phyloP scores from a whole-genome alignment of 177 flowering plant species.

The Vitis hybrid region DNA sequence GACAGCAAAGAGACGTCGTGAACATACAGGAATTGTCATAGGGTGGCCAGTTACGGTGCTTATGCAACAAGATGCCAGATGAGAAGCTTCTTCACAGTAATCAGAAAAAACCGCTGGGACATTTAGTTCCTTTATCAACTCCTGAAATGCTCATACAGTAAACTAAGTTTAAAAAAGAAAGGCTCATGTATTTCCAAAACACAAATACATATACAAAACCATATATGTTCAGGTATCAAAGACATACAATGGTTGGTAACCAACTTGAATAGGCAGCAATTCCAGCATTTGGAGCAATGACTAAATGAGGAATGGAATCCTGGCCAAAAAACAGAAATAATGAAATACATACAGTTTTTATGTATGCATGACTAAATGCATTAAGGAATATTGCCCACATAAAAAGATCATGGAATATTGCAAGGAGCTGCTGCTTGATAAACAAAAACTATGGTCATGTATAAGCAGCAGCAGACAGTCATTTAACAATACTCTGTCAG shows the following conservation, averaged over 20 bases:
- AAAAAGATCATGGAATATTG: background rate
- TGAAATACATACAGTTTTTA: background rate
- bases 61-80: conserved; percentile 73
- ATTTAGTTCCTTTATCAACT: conserved; percentile 58
- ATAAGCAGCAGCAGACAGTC: too few relatives aligned
- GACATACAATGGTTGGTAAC: conserved; percentile 80
- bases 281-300: conserved; percentile 92
- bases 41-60: conserved; percentile 41
- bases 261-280: conserved; percentile 90
- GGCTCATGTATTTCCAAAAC: background rate
- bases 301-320: conserved; percentile 67
- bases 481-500: too few relatives aligned
- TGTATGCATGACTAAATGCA: background rate
- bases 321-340: conserved; percentile 23
- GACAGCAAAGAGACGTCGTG: background rate
- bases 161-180: background rate
- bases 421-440: too few relatives aligned
- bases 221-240: conserved; percentile 4
- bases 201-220: background rate
- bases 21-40: conserved; percentile 54
- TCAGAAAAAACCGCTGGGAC: conserved; percentile 84
- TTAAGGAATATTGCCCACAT: background rate
- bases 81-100: conserved; percentile 94
- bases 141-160: conserved; percentile 39
- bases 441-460: too few relatives aligned